phyloP scores from a whole-genome alignment of 108 stramenopile genomes.

The Pseudonitzschia multistriata region DNA sequence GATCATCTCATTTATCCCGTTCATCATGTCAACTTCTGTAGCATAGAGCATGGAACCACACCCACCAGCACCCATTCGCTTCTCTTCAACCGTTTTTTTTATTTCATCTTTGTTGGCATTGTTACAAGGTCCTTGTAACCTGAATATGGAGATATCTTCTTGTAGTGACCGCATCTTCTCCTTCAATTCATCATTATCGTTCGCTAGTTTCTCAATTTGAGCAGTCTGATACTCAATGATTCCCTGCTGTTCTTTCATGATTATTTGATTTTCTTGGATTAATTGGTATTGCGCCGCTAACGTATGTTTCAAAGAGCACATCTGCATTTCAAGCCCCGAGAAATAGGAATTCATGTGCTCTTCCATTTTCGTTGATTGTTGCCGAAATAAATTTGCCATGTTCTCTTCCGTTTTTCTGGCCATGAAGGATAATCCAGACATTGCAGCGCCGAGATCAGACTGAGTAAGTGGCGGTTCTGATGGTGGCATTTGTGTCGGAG shows the following conservation, averaged over 20 bases:
- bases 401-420: conserved; percentile 27
- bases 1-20: background rate
- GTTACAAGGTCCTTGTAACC: background rate
- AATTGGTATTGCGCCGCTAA: conserved; percentile 11
- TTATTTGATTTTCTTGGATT: conserved; percentile 18
- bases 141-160: conserved; percentile 15
- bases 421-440: conserved; percentile 41
- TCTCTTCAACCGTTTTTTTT: background rate
- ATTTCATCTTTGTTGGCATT: background rate
- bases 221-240: conserved; percentile 14
- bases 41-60: background rate
- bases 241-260: conserved; percentile 20
- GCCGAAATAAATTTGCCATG: conserved; percentile 18
- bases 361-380: conserved; percentile 15
- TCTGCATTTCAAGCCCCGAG: conserved; percentile 10
- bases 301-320: background rate
- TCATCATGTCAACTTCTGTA: background rate
- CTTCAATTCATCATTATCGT: conserved; percentile 12
- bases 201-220: conserved; percentile 20
- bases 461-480: conserved; percentile 16
- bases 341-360: background rate
- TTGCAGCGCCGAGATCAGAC: conserved; percentile 39
- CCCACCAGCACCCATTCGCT: background rate
- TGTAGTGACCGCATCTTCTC: conserved; percentile 14
- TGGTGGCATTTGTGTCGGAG: background rate